A percentile compares a stretch with the other conserved stretches of the same genome.
Evolutionary conservation across 805 yeast genomes (phyloP).

Genomic region (Metschnikowia rubicola): DNA sequence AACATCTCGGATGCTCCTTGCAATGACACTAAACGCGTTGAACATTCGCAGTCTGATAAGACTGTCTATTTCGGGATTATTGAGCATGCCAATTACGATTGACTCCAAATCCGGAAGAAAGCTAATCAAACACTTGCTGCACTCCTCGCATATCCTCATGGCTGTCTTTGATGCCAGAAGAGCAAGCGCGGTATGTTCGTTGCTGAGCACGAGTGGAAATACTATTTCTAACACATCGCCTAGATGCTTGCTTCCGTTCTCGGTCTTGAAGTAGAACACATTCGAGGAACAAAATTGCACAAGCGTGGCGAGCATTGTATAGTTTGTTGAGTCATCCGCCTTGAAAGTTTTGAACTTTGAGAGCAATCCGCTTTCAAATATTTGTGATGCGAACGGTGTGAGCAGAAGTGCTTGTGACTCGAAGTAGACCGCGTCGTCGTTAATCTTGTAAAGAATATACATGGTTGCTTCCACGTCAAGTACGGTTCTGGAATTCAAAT

Average conservation of each 20-base stretch:
- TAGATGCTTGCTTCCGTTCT: slow-evolving; percentile 43
- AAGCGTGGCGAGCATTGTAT: slow-evolving; percentile 20
- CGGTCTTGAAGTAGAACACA: slow-evolving; percentile 53
- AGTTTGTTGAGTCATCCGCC: slow-evolving; percentile 3
- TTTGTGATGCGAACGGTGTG: slow-evolving; percentile 22
- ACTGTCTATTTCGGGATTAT: slow-evolving; percentile 35
- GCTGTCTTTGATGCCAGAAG: slow-evolving; percentile 50
- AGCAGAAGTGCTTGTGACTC: slow-evolving; percentile 25
- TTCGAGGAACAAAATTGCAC: slow-evolving; percentile 47
- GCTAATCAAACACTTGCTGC: slow-evolving; percentile 39
- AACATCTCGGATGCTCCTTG: slow-evolving; percentile 53
- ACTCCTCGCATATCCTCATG: slow-evolving; percentile 53
- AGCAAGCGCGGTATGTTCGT: slow-evolving; percentile 39
- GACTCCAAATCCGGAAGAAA: slow-evolving; percentile 49
- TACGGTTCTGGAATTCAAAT: neutral
- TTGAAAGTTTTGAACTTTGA: slow-evolving; percentile 15
- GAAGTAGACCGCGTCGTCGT: slow-evolving; percentile 46
- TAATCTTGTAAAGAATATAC: slow-evolving; percentile 53
- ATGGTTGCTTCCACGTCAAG: slow-evolving; percentile 58
- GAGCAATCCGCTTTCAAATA: slow-evolving; percentile 25
- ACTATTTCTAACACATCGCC: slow-evolving; percentile 53
- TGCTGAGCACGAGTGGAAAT: slow-evolving; percentile 30
- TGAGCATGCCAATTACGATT: slow-evolving; percentile 46
- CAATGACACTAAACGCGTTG: slow-evolving; percentile 59
- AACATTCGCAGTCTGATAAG: slow-evolving; percentile 57